Percentiles rank a stretch among this genome's conserved stretches.
These are phyloP conservation scores for Hordeum pubiflorum DNA, from an alignment of 202 grass and related monocot genomes.

Conservation along the genomic window DNA sequence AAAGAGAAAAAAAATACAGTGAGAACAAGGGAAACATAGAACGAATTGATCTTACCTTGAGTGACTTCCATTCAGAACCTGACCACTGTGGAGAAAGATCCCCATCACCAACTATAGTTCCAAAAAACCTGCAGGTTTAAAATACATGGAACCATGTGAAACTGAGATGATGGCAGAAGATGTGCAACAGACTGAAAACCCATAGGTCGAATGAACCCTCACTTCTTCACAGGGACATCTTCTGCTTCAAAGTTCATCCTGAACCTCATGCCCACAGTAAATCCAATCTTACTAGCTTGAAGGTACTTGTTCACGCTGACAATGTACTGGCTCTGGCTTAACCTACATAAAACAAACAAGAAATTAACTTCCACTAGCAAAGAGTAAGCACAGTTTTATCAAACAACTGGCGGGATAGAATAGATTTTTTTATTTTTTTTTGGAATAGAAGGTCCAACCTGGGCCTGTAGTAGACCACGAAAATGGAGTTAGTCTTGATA, in stretches of 20 bases:
- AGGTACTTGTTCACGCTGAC: constrained; percentile 79
- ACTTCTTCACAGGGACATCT: constrained; percentile 80
- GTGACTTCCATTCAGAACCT: constrained; percentile 82
- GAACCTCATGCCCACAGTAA: constrained; percentile 55
- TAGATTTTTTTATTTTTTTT: too few relatives aligned
- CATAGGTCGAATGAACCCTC: not conserved
- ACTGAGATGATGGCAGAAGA: constrained; percentile 9
- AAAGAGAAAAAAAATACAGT: not conserved
- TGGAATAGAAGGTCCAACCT: constrained; percentile 44
- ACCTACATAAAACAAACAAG: constrained; percentile 19
- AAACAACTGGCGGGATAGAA: not conserved
- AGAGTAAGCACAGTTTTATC: constrained; percentile 6
- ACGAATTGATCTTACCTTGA: constrained; percentile 43
- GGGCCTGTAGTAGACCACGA: constrained; percentile 89
- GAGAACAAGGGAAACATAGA: not conserved
- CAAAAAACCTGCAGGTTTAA: constrained; percentile 58
- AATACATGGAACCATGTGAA: constrained; percentile 6
- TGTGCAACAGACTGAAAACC: constrained; percentile 25
- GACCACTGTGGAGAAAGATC: constrained; percentile 79
- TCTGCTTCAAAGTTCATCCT: constrained; percentile 93
- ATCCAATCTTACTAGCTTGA: constrained; percentile 54
- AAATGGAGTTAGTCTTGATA: constrained; percentile 61
- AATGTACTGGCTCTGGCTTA: constrained; percentile 69
- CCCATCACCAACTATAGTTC: constrained; percentile 65
- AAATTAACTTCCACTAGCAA: not conserved